Percentiles rank a stretch among this genome's conserved stretches.
Conservation (phyloP, 1,284 basidiomycete species). For the Marasmius oreades region DNA sequence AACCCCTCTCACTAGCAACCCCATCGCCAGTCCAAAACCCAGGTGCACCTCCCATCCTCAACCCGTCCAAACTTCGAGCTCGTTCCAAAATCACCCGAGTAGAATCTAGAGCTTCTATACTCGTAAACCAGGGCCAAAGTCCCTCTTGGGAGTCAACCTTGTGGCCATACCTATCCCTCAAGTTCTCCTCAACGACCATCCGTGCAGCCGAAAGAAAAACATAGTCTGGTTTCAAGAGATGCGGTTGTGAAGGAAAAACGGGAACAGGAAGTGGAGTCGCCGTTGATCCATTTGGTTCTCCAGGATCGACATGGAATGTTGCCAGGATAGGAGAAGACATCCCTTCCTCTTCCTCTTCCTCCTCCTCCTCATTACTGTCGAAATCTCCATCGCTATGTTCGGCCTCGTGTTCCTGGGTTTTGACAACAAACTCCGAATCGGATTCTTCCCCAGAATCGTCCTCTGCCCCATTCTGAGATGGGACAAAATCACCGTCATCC, state of each 20-base stretch:
- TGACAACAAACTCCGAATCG: neutral
- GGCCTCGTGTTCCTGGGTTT: too few relatives aligned
- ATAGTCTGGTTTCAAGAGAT: slow-evolving; percentile 30
- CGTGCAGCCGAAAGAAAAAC: slow-evolving; percentile 29
- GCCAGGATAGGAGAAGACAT: neutral
- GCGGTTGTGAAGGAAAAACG: slow-evolving; percentile 21
- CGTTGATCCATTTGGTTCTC: slow-evolving; percentile 9
- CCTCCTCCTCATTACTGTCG: neutral
- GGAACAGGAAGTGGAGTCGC: slow-evolving; percentile 1
- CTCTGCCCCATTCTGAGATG: neutral
- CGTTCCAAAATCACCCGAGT: slow-evolving; percentile 8
- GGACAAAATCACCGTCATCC: slow-evolving; percentile 9
- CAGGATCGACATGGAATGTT: neutral
- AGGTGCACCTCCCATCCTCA: slow-evolving; percentile 43
- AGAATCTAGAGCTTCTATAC: neutral
- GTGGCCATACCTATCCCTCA: slow-evolving; percentile 19
- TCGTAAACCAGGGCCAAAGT: slow-evolving; percentile 16
- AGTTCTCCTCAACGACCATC: slow-evolving; percentile 31
- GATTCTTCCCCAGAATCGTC: neutral
- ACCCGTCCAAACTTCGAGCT: slow-evolving; percentile 32
- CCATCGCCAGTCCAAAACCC: slow-evolving; percentile 34
- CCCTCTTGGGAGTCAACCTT: slow-evolving; percentile 11
- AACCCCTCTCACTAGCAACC: slow-evolving; percentile 1
- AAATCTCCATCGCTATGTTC: too few relatives aligned
- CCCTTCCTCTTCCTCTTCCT: neutral